These are phyloP conservation scores for Yamadazyma pseudoaaseri DNA, from an alignment of 1,139 yeast genomes.

Conservation along the genomic window DNA sequence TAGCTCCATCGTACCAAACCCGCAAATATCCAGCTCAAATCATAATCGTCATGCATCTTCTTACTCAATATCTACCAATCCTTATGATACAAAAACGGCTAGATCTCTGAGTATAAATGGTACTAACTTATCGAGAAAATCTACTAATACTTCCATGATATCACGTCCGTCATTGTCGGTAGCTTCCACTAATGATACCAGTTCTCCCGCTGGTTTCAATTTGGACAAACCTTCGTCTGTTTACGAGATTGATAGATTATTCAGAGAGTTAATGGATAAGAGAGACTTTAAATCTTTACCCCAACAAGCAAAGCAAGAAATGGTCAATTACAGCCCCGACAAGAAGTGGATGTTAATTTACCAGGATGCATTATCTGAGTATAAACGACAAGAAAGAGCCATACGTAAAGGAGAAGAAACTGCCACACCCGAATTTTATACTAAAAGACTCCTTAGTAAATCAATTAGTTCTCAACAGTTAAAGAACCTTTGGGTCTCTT, in stretches of 20 bases:
- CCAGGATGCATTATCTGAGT: slow-evolving; percentile 81
- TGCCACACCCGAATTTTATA: slow-evolving; percentile 73
- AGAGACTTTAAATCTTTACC: slow-evolving; percentile 83
- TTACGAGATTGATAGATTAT: slow-evolving; percentile 62
- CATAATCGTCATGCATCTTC: slow-evolving; percentile 44
- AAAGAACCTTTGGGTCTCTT: slow-evolving; percentile 84
- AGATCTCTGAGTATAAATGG: slow-evolving; percentile 12
- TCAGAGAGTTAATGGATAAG: slow-evolving; percentile 71
- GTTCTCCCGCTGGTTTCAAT: slow-evolving; percentile 17
- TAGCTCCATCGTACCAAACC: slow-evolving; percentile 25
- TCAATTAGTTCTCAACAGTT: slow-evolving; percentile 68
- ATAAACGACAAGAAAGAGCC: slow-evolving; percentile 52
- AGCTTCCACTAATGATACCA: slow-evolving; percentile 20
- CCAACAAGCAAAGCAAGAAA: slow-evolving; percentile 71
- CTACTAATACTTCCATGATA: slow-evolving; percentile 26
- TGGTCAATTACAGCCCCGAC: slow-evolving; percentile 70
- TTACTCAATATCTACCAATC: slow-evolving; percentile 36
- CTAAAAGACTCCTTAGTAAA: slow-evolving; percentile 69
- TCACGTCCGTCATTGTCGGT: slow-evolving; percentile 31
- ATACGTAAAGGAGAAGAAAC: slow-evolving; percentile 29
- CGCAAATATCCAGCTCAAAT: slow-evolving; percentile 30
- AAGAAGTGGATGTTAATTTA: slow-evolving; percentile 91
- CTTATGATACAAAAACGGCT: slow-evolving; percentile 28
- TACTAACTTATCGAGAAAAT: slow-evolving; percentile 18
- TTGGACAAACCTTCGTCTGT: slow-evolving; percentile 59